Conservation (phyloP, 2,329 filamentous ascomycete species). For the Monilinia fructicola region DNA sequence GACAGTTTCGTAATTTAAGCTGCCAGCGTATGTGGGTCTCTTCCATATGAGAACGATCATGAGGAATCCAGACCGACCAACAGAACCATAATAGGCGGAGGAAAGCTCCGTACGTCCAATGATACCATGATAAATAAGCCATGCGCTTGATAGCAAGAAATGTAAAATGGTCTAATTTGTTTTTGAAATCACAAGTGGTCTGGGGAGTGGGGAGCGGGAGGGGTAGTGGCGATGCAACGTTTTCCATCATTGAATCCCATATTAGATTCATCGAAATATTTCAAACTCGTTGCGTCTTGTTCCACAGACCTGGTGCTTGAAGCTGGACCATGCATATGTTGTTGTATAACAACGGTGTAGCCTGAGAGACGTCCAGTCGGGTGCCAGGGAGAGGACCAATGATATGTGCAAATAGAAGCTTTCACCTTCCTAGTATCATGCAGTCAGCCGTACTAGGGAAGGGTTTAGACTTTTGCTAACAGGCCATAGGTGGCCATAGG, state of each 20-base stretch:
- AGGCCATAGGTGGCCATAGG: neutral
- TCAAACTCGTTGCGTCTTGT: neutral
- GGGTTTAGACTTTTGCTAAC: neutral
- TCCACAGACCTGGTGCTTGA: neutral
- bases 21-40: neutral
- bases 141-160: neutral
- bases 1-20: neutral
- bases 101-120: slow-evolving; percentile 7
- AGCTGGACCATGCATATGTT: neutral
- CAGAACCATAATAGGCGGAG: neutral
- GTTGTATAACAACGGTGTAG: neutral
- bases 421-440: neutral
- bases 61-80: neutral
- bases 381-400: neutral
- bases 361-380: neutral
- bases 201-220: neutral
- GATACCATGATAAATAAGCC: neutral
- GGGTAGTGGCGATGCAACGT: no score
- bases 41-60: slow-evolving; percentile 2
- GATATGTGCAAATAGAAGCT: neutral
- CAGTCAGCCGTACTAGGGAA: neutral
- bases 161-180: neutral
- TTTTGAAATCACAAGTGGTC: neutral
- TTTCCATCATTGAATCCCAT: neutral
- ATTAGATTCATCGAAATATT: neutral